These are phyloP conservation scores for Aspergillus ellipticus DNA, from an alignment of 495 filamentous ascomycete genomes.

Conservation along the genomic window DNA sequence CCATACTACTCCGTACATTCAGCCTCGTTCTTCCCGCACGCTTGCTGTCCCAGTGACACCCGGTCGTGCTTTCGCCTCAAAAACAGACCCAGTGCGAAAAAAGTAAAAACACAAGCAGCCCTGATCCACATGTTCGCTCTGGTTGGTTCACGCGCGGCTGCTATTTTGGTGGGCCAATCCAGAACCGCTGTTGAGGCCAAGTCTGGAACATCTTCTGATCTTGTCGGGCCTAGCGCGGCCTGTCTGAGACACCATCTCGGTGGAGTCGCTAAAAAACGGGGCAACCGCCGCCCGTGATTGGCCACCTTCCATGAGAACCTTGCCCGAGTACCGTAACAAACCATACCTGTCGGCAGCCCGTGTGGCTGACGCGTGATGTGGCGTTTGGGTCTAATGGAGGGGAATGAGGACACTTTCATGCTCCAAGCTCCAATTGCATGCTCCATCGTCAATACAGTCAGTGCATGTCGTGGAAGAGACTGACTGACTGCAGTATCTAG, in stretches of 20 bases:
- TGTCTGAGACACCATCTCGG: constrained; percentile 8
- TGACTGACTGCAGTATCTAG: neutral
- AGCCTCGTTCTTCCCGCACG: neutral
- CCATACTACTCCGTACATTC: no score
- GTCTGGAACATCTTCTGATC: constrained; percentile 1
- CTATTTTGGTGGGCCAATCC: constrained; percentile 16
- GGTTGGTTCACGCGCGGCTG: neutral
- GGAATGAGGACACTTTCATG: neutral
- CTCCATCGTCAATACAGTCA: no score
- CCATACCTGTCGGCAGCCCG: no score
- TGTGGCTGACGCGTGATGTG: neutral
- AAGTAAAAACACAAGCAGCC: constrained; percentile 1
- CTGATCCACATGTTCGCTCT: neutral
- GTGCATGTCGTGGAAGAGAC: neutral
- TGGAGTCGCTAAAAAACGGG: neutral
- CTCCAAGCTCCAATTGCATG: no score
- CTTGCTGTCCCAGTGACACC: neutral
- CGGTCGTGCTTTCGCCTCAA: neutral
- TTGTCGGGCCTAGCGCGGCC: neutral
- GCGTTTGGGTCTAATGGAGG: neutral
- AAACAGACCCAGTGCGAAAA: neutral
- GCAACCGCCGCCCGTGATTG: neutral
- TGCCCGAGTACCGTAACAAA: neutral
- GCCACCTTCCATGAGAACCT: neutral
- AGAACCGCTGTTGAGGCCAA: neutral